Conservation (phyloP, 306 rosid genomes). For the Ochetophila trinervis region DNA sequence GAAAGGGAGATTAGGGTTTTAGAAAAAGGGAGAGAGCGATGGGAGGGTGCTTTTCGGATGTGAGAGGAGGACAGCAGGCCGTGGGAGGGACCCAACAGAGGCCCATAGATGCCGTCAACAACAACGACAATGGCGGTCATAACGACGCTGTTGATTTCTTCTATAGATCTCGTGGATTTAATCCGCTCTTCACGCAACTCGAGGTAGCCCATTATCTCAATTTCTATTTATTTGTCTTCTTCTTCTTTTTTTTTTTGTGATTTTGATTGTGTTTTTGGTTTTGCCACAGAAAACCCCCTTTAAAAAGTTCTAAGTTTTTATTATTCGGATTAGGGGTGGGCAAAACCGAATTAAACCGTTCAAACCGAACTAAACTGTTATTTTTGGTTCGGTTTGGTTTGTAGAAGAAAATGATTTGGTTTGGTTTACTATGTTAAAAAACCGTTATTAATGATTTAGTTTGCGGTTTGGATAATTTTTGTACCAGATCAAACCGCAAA, state of each 20-base stretch:
- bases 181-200: slow-evolving; percentile 31
- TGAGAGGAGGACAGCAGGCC: slow-evolving; percentile 46
- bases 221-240: no score
- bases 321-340: no score
- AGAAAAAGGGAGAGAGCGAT: slow-evolving; percentile 14
- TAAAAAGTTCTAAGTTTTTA: no score
- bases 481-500: no score
- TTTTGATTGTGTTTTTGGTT: background rate
- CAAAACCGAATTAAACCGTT: no score
- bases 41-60: slow-evolving; percentile 58
- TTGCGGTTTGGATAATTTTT: no score
- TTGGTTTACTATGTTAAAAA: no score
- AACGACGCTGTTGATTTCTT: slow-evolving; percentile 57
- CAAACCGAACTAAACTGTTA: no score
- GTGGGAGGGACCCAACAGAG: slow-evolving; percentile 41
- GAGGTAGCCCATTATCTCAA: slow-evolving; percentile 29
- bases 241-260: background rate
- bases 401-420: no score
- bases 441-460: no score
- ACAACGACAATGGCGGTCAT: background rate
- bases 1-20: no score
- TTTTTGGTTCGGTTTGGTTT: no score
- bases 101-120: background rate
- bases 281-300: background rate
- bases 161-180: slow-evolving; percentile 42